phyloP scores from a whole-genome alignment of 257 asterid genomes.

The Leonotis leonurus region DNA sequence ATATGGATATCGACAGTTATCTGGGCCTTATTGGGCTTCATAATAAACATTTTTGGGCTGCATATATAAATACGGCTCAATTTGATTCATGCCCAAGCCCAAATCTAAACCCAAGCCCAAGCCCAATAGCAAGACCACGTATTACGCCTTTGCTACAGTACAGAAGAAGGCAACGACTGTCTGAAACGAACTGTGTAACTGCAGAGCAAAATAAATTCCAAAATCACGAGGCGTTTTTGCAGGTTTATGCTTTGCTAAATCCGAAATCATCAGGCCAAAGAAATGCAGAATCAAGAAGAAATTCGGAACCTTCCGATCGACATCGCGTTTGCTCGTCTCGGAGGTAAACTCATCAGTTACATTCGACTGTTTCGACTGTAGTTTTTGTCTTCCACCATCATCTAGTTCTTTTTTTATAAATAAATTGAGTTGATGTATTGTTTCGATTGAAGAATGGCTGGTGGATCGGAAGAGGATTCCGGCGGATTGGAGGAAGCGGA shows the following conservation, averaged over 20 bases:
- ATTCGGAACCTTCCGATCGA: slow-evolving; percentile 85
- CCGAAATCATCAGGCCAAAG: background rate
- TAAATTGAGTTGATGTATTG: background rate
- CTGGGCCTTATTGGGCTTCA: slow-evolving; percentile 26
- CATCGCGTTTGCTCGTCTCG: slow-evolving; percentile 89
- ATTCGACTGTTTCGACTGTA: background rate
- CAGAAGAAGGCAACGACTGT: too few relatives aligned
- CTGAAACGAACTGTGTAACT: background rate
- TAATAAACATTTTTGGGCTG: too few relatives aligned
- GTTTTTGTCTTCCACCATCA: background rate
- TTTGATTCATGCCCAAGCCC: background rate
- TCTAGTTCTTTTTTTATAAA: background rate
- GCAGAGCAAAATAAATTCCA: background rate
- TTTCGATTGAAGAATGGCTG: slow-evolving; percentile 75
- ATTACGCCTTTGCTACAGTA: background rate
- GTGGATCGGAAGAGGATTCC: slow-evolving; percentile 93
- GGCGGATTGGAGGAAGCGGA: slow-evolving; percentile 81
- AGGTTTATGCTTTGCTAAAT: background rate
- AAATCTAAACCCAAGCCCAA: too few relatives aligned
- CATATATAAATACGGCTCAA: too few relatives aligned
- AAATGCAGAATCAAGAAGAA: slow-evolving; percentile 68
- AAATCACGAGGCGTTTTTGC: background rate
- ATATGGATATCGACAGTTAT: background rate
- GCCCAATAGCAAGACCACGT: too few relatives aligned
- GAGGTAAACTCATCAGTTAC: slow-evolving; percentile 41